Conservation (phyloP, 352 stramenopile species). For the Plasmopara halstedii region DNA sequence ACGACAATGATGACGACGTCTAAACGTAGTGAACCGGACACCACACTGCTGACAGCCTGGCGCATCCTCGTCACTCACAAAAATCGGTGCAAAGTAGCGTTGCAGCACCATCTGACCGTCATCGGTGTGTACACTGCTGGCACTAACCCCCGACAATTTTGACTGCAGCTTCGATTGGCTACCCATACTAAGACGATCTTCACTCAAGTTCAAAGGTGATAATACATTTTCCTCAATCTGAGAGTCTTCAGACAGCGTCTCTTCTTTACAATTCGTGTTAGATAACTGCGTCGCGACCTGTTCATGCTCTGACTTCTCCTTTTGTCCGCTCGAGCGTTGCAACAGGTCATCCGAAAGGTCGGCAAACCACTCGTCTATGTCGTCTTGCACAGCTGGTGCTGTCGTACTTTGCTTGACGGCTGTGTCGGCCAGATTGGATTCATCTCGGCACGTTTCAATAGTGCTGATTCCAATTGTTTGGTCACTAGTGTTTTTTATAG, state of each 20-base stretch:
- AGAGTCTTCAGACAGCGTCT: slow-evolving; percentile 1
- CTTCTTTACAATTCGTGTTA: slow-evolving; percentile 8
- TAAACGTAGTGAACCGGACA: slow-evolving; percentile 68
- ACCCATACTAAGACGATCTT: slow-evolving; percentile 14
- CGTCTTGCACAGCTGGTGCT: slow-evolving; percentile 13
- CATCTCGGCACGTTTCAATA: slow-evolving; percentile 29
- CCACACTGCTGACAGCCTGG: slow-evolving; percentile 51
- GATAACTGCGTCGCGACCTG: background rate
- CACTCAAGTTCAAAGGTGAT: background rate
- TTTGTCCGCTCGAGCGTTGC: slow-evolving; percentile 5
- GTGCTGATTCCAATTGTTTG: slow-evolving; percentile 10
- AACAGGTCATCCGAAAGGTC: slow-evolving; percentile 12
- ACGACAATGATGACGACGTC: slow-evolving; percentile 66
- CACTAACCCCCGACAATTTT: slow-evolving; percentile 2
- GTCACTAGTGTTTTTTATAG: slow-evolving; percentile 1
- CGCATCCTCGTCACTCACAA: slow-evolving; percentile 42
- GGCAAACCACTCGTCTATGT: slow-evolving; percentile 29
- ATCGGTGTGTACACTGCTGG: slow-evolving; percentile 19
- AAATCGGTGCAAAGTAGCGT: slow-evolving; percentile 51
- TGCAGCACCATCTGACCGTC: slow-evolving; percentile 35
- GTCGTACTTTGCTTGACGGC: slow-evolving; percentile 15
- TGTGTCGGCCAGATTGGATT: slow-evolving; percentile 15
- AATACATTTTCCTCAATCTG: background rate
- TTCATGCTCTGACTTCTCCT: slow-evolving; percentile 9
- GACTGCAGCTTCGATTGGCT: slow-evolving; percentile 6